phyloP scores from a whole-genome alignment of 768 basidiomycete genomes.

The Strobilomyces echinocephalus region DNA sequence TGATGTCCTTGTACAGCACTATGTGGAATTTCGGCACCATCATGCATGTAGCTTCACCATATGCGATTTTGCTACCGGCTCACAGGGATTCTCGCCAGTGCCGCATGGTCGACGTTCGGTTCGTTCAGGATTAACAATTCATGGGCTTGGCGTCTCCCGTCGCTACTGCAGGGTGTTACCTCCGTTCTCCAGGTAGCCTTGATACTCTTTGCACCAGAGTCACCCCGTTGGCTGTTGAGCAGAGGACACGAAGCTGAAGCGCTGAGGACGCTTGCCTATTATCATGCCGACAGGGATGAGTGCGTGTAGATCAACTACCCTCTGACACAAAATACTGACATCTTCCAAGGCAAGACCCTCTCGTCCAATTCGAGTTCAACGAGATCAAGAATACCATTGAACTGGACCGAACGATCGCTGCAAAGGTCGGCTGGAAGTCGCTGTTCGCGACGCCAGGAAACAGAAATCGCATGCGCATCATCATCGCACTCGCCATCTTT shows the following conservation, averaged over 20 bases:
- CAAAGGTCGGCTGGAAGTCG: slow-evolving; percentile 64
- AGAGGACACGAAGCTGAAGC: too few relatives aligned
- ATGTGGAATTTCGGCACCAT: slow-evolving; percentile 86
- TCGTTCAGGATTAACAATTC: slow-evolving; percentile 12
- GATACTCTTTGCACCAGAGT: too few relatives aligned
- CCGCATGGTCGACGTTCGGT: slow-evolving; percentile 47
- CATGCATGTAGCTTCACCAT: slow-evolving; percentile 40
- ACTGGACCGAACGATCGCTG: slow-evolving; percentile 55
- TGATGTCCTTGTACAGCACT: slow-evolving; percentile 52
- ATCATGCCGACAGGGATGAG: slow-evolving; percentile 14
- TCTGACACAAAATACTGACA: neutral
- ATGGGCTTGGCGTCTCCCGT: slow-evolving; percentile 84
- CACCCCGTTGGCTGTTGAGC: too few relatives aligned
- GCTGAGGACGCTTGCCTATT: too few relatives aligned
- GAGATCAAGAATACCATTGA: slow-evolving; percentile 78
- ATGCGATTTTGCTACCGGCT: neutral
- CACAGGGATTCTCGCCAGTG: slow-evolving; percentile 31
- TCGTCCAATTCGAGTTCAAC: slow-evolving; percentile 14
- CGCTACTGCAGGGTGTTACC: slow-evolving; percentile 47
- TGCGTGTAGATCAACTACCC: too few relatives aligned
- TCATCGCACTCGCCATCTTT: slow-evolving; percentile 76
- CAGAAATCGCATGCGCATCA: slow-evolving; percentile 69
- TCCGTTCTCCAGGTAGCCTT: too few relatives aligned
- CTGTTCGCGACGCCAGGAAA: slow-evolving; percentile 67
- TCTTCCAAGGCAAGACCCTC: slow-evolving; percentile 35